These are phyloP conservation scores for Trichoderma sp. DNA, from an alignment of 2,329 filamentous ascomycete species.

Conservation along the genomic window DNA sequence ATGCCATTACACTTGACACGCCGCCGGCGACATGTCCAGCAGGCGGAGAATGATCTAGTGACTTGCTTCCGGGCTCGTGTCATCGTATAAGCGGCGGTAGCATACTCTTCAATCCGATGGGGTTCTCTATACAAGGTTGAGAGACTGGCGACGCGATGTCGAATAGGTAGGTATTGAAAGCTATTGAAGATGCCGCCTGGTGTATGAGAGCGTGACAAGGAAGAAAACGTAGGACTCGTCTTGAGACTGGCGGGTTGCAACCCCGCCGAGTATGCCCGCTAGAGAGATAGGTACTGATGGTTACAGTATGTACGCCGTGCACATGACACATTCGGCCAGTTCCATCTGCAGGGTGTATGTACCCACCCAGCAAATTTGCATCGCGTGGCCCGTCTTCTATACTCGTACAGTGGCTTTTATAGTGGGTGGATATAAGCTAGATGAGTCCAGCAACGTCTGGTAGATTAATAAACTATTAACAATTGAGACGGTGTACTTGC, in stretches of 20 bases:
- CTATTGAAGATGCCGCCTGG: background rate
- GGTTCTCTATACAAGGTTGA: background rate
- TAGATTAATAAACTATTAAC: background rate
- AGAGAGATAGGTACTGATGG: background rate
- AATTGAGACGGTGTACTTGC: background rate
- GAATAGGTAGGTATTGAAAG: background rate
- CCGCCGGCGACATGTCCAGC: constrained; percentile 8
- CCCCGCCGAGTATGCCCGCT: background rate
- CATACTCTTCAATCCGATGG: background rate
- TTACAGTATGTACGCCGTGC: background rate
- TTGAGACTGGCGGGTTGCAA: background rate
- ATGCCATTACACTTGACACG: constrained; percentile 10
- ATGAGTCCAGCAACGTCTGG: background rate
- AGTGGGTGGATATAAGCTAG: background rate
- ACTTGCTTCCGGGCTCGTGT: constrained; percentile 6
- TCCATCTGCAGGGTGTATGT: background rate
- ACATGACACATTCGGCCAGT: background rate
- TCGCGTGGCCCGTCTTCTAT: background rate
- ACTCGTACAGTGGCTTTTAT: background rate
- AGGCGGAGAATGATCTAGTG: constrained; percentile 10
- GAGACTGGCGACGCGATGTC: background rate
- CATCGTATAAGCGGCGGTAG: background rate
- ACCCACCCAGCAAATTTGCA: background rate
- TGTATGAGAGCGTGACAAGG: background rate
- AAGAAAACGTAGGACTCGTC: background rate